These are phyloP conservation scores for Ceratocystis ficicola DNA, from an alignment of 2,329 filamentous ascomycete genomes.

Conservation along the genomic window DNA sequence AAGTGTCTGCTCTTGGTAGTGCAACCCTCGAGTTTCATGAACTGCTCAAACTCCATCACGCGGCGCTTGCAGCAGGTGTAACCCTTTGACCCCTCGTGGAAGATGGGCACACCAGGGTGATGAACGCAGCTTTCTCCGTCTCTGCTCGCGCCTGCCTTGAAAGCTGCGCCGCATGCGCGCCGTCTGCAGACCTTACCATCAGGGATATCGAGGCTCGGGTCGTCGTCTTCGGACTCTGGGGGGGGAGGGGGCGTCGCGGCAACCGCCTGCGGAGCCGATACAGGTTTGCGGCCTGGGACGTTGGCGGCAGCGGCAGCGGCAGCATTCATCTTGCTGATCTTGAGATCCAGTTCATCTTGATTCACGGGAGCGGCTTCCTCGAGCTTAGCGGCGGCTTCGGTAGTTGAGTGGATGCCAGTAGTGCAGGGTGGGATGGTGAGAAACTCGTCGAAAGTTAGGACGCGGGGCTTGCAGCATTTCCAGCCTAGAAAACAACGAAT, in stretches of 20 bases:
- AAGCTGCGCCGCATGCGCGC: conserved; percentile 57
- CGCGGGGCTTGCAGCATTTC: conserved; percentile 97
- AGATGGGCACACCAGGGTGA: conserved; percentile 82
- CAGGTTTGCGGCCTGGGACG: conserved; percentile 32
- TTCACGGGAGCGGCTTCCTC: conserved; percentile 44
- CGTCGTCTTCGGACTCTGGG: conserved; percentile 78
- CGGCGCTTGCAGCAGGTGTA: conserved; percentile 94
- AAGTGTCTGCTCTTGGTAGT: conserved; percentile 69
- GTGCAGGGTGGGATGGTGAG: conserved; percentile 86
- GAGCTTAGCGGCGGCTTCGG: conserved; percentile 54
- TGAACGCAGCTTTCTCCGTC: conserved; percentile 70
- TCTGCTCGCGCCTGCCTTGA: conserved; percentile 47
- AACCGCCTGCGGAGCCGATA: conserved; percentile 35
- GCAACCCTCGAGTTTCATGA: conserved; percentile 91
- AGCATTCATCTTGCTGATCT: conserved; percentile 44
- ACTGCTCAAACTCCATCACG: conserved; percentile 94
- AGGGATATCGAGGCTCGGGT: conserved; percentile 59
- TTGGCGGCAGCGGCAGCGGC: conserved; percentile 32
- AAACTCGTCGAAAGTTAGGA: conserved; percentile 97
- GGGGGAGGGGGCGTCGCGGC: conserved; percentile 46
- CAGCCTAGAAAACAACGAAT: conserved; percentile 50
- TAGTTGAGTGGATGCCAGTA: conserved; percentile 79
- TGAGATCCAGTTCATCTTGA: conserved; percentile 33
- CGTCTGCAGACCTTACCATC: conserved; percentile 66
- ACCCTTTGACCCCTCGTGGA: conserved; percentile 96